Evolutionary conservation across 2,329 filamentous ascomycete species (phyloP).

Genomic region (Onygenales sp.): DNA sequence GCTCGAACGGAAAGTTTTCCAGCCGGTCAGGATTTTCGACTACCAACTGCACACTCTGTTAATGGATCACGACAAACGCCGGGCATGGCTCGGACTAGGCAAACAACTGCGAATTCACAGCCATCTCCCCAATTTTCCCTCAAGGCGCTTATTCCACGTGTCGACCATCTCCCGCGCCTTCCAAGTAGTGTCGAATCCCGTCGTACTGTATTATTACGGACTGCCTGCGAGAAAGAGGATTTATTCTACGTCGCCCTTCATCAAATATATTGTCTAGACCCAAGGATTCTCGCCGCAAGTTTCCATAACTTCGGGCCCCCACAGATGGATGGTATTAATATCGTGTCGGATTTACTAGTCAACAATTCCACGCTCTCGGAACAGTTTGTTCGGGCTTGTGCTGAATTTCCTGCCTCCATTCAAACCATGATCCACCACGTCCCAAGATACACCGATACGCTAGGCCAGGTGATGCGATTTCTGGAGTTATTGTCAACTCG

Average conservation of each 20-base stretch:
- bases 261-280: constrained; percentile 50
- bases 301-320: constrained; percentile 27
- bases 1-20: not conserved
- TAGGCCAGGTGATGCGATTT: constrained; percentile 35
- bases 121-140: not conserved
- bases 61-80: not conserved
- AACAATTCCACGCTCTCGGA: constrained; percentile 34
- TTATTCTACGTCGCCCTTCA: constrained; percentile 56
- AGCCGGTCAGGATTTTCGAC: not conserved
- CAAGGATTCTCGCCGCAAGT: constrained; percentile 21
- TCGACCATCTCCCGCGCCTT: not conserved
- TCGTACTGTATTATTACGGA: constrained; percentile 41
- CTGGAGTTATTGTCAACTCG: constrained; percentile 34
- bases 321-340: constrained; percentile 20
- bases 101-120: too few relatives aligned
- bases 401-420: constrained; percentile 37
- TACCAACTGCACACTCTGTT: not conserved
- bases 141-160: not conserved
- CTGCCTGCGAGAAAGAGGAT: constrained; percentile 50
- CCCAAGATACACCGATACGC: constrained; percentile 22
- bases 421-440: constrained; percentile 17
- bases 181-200: not conserved
- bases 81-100: not conserved
- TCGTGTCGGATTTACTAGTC: constrained; percentile 37
- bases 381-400: constrained; percentile 36